Evolutionary conservation across 495 filamentous ascomycete genomes (phyloP).

Genomic region (Aspergillus coremiiformis): DNA sequence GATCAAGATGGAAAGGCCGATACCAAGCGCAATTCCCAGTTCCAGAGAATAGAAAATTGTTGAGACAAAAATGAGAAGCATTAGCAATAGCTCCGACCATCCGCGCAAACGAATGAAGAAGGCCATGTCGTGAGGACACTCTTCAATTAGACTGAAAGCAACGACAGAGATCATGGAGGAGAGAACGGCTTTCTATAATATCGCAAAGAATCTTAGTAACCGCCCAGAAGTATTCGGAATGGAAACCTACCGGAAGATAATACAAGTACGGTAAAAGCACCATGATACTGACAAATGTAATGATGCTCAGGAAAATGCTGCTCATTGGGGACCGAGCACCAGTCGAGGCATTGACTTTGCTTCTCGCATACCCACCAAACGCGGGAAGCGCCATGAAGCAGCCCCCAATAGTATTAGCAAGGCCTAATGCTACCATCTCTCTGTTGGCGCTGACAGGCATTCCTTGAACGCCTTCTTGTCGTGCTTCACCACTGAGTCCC

Average conservation of each 20-base stretch:
- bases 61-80: slow-evolving; percentile 78
- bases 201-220: not conserved
- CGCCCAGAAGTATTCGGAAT: not conserved
- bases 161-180: slow-evolving; percentile 94
- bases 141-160: slow-evolving; percentile 89
- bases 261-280: slow-evolving; percentile 88
- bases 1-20: slow-evolving; percentile 79
- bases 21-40: slow-evolving; percentile 80
- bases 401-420: slow-evolving; percentile 83
- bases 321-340: slow-evolving; percentile 91
- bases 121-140: slow-evolving; percentile 79
- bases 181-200: slow-evolving; percentile 77
- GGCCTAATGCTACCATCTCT: slow-evolving; percentile 86
- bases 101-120: slow-evolving; percentile 87
- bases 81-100: slow-evolving; percentile 75
- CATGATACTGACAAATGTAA: slow-evolving; percentile 71
- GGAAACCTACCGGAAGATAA: slow-evolving; percentile 71
- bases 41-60: slow-evolving; percentile 91
- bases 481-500: slow-evolving; percentile 57
- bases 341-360: slow-evolving; percentile 88
- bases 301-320: slow-evolving; percentile 71
- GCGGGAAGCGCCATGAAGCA: slow-evolving; percentile 87
- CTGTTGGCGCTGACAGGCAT: slow-evolving; percentile 84
- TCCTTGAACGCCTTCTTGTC: slow-evolving; percentile 55
- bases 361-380: slow-evolving; percentile 93